Conservation (phyloP, 179 eudicot genomes). For the Amaranthus tricolor region DNA sequence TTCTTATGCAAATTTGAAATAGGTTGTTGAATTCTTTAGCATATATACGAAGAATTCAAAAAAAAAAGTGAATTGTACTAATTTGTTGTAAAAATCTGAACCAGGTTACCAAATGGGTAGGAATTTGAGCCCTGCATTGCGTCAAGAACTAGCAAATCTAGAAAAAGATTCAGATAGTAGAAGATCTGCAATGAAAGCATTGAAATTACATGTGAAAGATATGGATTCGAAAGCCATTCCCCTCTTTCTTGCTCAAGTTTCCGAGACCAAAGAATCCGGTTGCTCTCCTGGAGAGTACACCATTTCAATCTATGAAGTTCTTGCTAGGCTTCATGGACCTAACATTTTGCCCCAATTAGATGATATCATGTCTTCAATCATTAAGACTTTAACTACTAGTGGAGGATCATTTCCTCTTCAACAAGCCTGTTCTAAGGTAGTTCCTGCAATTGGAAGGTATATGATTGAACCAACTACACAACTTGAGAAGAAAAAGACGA, state of each 20-base stretch:
- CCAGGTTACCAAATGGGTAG: slow-evolving; percentile 54
- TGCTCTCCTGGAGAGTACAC: slow-evolving; percentile 73
- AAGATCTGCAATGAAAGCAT: slow-evolving; percentile 84
- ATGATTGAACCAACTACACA: slow-evolving; percentile 83
- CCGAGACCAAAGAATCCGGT: slow-evolving; percentile 69
- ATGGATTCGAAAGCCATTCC: slow-evolving; percentile 89
- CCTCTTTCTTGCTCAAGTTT: slow-evolving; percentile 85
- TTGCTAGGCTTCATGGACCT: slow-evolving; percentile 93
- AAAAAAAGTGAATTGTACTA: neutral
- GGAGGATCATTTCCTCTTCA: slow-evolving; percentile 93
- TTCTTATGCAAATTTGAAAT: neutral
- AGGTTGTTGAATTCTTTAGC: neutral
- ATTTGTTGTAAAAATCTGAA: neutral
- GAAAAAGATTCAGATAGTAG: slow-evolving; percentile 83
- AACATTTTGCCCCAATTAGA: slow-evolving; percentile 78
- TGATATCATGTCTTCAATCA: slow-evolving; percentile 72
- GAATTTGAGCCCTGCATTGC: slow-evolving; percentile 68
- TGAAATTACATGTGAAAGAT: slow-evolving; percentile 78
- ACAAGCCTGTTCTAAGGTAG: slow-evolving; percentile 95
- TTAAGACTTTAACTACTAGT: slow-evolving; percentile 67
- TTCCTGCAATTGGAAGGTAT: slow-evolving; percentile 86
- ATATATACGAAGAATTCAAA: neutral
- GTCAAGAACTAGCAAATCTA: slow-evolving; percentile 77
- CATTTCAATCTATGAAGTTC: slow-evolving; percentile 88
- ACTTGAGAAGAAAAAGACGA: slow-evolving; percentile 56